Evolutionary conservation across 257 asterid genomes (phyloP).

Genomic region (Solanum medicagineum): DNA sequence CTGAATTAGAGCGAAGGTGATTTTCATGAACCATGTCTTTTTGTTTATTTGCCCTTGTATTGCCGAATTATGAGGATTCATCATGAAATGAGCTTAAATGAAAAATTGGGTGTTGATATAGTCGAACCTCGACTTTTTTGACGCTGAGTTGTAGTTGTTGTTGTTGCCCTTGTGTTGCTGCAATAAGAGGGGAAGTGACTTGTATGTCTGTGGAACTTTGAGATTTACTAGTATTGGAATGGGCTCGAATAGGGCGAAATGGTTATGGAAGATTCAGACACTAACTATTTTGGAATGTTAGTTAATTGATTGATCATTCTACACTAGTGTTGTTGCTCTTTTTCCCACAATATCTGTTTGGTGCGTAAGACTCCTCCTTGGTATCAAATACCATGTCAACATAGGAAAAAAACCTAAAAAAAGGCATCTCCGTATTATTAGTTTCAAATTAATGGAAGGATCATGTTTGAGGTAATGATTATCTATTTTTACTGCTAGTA

Average conservation of each 20-base stretch:
- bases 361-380: background rate
- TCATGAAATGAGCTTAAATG: background rate
- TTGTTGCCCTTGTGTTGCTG: background rate
- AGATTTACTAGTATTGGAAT: background rate
- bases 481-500: background rate
- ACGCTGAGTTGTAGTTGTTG: background rate
- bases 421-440: background rate
- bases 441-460: background rate
- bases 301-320: background rate
- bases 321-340: background rate
- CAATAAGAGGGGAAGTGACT: background rate
- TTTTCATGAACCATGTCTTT: background rate
- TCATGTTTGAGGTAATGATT: background rate
- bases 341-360: background rate
- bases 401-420: background rate
- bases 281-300: background rate
- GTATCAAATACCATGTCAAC: background rate
- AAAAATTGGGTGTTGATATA: background rate
- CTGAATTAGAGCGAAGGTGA: conserved; percentile 71
- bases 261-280: background rate
- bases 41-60: background rate
- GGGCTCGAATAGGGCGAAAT: background rate
- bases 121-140: background rate
- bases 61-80: background rate
- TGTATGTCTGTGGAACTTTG: background rate